A percentile compares a stretch with the other conserved stretches of the same genome.
Evolutionary conservation across 768 basidiomycete species (phyloP).

Genomic region (Tricholoma hemisulphureum): DNA sequence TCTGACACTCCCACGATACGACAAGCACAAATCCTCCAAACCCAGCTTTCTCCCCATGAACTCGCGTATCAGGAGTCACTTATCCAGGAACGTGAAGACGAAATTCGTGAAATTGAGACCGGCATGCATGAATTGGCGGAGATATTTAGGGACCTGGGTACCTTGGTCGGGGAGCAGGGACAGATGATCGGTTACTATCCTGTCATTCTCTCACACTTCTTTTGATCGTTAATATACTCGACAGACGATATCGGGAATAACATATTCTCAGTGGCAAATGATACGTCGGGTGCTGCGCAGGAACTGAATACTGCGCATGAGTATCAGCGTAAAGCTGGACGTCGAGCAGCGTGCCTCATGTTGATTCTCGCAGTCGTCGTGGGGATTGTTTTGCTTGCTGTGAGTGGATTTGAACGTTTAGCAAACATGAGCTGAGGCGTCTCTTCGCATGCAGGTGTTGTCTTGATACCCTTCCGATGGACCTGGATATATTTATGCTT

Average conservation of each 20-base stretch:
- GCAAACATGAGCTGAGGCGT: background rate
- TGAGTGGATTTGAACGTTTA: conserved; percentile 43
- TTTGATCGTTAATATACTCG: background rate
- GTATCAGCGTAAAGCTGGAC: conserved; percentile 92
- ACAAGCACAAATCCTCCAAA: conserved; percentile 68
- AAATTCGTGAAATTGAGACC: conserved; percentile 94
- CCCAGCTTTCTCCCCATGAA: conserved; percentile 83
- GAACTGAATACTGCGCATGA: conserved; percentile 88
- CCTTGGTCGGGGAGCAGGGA: conserved; percentile 92
- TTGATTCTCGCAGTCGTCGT: conserved; percentile 83
- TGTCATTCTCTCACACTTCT: background rate
- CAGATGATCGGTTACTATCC: conserved; percentile 75
- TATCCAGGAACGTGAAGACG: conserved; percentile 89
- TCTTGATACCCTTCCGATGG: conserved; percentile 11
- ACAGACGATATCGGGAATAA: conserved; percentile 95
- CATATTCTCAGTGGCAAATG: conserved; percentile 79
- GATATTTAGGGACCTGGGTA: conserved; percentile 95
- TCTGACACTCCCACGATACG: conserved; percentile 54
- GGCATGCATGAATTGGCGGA: conserved; percentile 95
- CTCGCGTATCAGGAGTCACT: conserved; percentile 94
- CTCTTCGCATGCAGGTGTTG: conserved; percentile 13
- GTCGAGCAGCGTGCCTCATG: conserved; percentile 86
- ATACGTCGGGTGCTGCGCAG: conserved; percentile 79
- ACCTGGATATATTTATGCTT: background rate
- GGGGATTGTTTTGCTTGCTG: conserved; percentile 87